These are phyloP conservation scores for Candida labiduridarum DNA, from an alignment of 1,139 yeast genomes.

Conservation along the genomic window DNA sequence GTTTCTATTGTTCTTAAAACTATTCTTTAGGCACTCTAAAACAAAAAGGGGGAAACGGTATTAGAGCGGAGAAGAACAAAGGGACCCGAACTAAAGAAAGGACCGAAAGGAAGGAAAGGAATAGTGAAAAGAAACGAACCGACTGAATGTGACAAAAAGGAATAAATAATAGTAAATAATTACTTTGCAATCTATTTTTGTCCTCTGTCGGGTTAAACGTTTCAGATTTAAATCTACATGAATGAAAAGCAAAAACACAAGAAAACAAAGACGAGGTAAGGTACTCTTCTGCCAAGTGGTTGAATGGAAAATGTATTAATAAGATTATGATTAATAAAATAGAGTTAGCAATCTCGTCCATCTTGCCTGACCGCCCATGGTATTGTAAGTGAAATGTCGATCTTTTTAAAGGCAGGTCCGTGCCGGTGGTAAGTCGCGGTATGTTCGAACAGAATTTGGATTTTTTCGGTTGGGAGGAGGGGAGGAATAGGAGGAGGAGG, in stretches of 20 bases:
- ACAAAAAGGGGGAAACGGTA: no score
- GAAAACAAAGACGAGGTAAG: neutral
- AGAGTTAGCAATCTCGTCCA: no score
- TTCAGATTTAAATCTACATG: neutral
- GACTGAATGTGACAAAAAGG: no score
- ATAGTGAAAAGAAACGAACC: neutral
- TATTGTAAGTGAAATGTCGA: neutral
- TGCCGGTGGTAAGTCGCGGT: no score
- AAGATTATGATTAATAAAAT: neutral
- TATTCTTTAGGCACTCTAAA: no score
- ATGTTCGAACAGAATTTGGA: no score
- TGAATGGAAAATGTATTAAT: neutral
- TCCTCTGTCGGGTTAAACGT: neutral
- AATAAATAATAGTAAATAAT: neutral
- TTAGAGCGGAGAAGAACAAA: no score
- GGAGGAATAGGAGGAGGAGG: no score
- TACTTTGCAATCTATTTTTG: neutral
- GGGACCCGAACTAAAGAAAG: no score
- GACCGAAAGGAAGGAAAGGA: neutral
- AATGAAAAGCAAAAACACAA: neutral
- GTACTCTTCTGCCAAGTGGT: neutral
- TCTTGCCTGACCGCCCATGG: no score
- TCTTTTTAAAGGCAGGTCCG: neutral
- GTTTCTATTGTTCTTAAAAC: no score
- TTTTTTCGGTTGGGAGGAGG: neutral